These are phyloP conservation scores for Castanea crenata DNA, from an alignment of 306 rosid species.

Conservation along the genomic window DNA sequence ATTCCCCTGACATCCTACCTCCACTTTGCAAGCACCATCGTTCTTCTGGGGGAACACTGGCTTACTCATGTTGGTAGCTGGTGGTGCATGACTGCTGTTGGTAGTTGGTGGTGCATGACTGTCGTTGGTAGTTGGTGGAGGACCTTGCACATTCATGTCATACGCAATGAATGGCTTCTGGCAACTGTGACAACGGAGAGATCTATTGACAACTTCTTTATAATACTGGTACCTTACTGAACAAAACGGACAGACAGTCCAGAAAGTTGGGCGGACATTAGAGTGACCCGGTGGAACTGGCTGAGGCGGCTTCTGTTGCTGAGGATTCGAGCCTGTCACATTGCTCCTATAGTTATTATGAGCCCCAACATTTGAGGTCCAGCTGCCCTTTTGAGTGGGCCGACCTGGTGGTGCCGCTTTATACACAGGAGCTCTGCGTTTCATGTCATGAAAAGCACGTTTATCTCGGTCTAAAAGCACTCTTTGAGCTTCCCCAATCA, in stretches of 20 bases:
- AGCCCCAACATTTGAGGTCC: constrained; percentile 36
- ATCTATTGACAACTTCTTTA: constrained; percentile 51
- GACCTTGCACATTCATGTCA: constrained; percentile 42
- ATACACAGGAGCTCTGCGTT: constrained; percentile 33
- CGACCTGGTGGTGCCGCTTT: constrained; percentile 33
- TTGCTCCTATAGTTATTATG: constrained; percentile 44
- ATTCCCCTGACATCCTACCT: constrained; percentile 38
- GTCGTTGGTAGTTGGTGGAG: background rate
- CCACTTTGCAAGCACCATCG: constrained; percentile 39
- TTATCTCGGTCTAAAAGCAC: constrained; percentile 72
- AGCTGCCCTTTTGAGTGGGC: constrained; percentile 40
- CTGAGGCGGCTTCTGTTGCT: constrained; percentile 45
- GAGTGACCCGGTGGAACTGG: constrained; percentile 42
- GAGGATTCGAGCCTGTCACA: constrained; percentile 38
- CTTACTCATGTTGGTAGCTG: constrained; percentile 39
- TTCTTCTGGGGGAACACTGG: constrained; percentile 46
- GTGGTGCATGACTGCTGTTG: constrained; percentile 37
- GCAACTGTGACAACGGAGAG: constrained; percentile 71
- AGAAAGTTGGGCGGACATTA: constrained; percentile 50
- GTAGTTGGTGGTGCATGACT: constrained; percentile 15
- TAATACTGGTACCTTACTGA: constrained; percentile 51
- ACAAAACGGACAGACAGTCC: constrained; percentile 83
- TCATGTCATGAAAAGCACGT: constrained; percentile 58
- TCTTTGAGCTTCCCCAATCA: constrained; percentile 87
- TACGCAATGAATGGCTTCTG: constrained; percentile 56